Base-by-base conservation (phyloP, 1,139 yeast species). In the Debaryomycetaceae sp. region DNA sequence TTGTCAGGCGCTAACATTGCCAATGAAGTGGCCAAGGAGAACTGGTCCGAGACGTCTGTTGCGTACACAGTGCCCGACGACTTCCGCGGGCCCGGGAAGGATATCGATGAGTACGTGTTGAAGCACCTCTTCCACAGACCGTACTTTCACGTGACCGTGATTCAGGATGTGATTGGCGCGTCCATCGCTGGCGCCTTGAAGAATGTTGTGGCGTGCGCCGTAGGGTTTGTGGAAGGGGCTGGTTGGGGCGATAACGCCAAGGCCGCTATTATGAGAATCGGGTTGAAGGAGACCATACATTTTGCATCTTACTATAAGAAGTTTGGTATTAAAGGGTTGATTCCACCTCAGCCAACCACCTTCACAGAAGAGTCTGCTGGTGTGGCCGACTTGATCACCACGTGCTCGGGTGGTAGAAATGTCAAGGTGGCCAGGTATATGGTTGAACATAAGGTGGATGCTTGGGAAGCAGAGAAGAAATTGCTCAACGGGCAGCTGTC, bases 161-260 rank as follows among this genome's bases (percentile, higher is more conserved):
- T 85, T 37, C 78, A 80, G 40, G 97, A 89, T 55, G 91, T 88
- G 36, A 91, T 91, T 18, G 97, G 97, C 52, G 89, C 88, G 36
- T 83, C 95, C 12, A 75, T 89, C 43, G 94, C 95, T 25, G 97
- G 96, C 49, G 97, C 97, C 4, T 71, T 89, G 56, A 89, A 89
- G 66, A 89, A 89, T 61, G 88, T 89, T 23, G 85, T 88, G 44
- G 96, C 96, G 32, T 71, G 85, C 50, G 88, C 93, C 36, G 95
- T 93, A 35, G 97, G 96, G 33, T 83, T 88, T 53, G 96, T 88
- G 39, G 95, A 85, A 61, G 96, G 96, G 46, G 73, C 83, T 39
- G 95, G 95, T 36, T 89, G 97, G 96, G 97, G 97, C 56, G 95
- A 86, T 64, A 89, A 89, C 54, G 96, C 97, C 45, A 85, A 88